Percentiles rank a stretch among this genome's conserved stretches.
These are phyloP conservation scores for Talaromyces stipitatus DNA, from an alignment of 495 filamentous ascomycete genomes.

Conservation along the genomic window DNA sequence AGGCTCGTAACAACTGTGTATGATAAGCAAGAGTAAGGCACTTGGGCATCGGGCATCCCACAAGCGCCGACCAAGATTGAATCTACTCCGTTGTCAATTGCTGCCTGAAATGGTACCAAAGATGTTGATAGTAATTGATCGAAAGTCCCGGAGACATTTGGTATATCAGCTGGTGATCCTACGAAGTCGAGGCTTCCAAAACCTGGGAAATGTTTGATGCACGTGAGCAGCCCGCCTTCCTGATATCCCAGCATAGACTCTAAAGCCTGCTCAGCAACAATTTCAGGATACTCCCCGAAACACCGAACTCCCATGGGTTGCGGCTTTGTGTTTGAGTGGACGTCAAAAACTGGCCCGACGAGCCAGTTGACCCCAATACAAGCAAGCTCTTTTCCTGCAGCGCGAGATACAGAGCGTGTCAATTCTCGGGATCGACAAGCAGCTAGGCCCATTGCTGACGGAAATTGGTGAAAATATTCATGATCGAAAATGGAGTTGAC, in stretches of 20 bases:
- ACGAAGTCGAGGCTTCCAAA: conserved; percentile 4
- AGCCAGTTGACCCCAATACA: conserved; percentile 5
- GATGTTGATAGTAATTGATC: neutral
- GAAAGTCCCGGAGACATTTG: conserved; percentile 2
- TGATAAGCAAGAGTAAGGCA: neutral
- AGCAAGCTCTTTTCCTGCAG: neutral
- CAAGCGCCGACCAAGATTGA: conserved; percentile 4
- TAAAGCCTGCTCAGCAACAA: conserved; percentile 2
- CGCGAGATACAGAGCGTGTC: neutral
- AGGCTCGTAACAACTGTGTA: conserved; percentile 1
- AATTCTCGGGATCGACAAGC: conserved; percentile 3
- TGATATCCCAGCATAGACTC: conserved; percentile 7
- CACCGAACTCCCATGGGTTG: conserved; percentile 3
- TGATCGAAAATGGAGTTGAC: conserved; percentile 7
- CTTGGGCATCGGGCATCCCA: conserved; percentile 2
- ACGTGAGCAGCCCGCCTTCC: neutral
- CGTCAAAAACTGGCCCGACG: conserved; percentile 4
- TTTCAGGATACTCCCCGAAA: conserved; percentile 3
- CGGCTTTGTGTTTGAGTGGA: conserved; percentile 1
- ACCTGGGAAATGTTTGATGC: conserved; percentile 4
- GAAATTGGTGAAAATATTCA: conserved; percentile 4
- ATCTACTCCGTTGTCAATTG: conserved; percentile 1
- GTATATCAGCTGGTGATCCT: conserved; percentile 4
- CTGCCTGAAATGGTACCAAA: conserved; percentile 1
- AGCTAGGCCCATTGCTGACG: conserved; percentile 5